These are phyloP conservation scores for Trichophyton benhamiae DNA, from an alignment of 2,329 filamentous ascomycete genomes.

Conservation along the genomic window DNA sequence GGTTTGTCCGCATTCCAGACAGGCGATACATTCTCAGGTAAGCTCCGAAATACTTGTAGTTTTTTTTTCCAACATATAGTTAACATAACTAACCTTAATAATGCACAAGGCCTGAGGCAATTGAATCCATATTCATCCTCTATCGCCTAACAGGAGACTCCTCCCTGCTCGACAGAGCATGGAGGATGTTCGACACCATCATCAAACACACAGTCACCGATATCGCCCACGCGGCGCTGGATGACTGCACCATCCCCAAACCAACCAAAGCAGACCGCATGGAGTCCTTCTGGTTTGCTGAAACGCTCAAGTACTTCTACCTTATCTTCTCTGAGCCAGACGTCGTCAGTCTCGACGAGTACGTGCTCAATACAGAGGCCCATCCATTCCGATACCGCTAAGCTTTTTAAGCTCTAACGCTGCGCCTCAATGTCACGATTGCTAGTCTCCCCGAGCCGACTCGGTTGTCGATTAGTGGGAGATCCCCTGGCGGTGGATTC, in stretches of 20 bases:
- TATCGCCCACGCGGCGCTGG: conserved; percentile 49
- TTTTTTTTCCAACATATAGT: background rate
- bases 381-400: conserved; percentile 35
- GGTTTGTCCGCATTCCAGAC: conserved; percentile 8
- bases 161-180: conserved; percentile 65
- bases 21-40: conserved; percentile 13
- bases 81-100: background rate
- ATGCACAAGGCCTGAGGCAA: conserved; percentile 55
- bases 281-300: conserved; percentile 84
- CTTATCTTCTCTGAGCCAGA: conserved; percentile 60
- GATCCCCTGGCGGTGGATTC: background rate
- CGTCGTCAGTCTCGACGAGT: conserved; percentile 54
- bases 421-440: background rate
- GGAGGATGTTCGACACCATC: conserved; percentile 70
- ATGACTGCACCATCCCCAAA: conserved; percentile 12
- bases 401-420: background rate
- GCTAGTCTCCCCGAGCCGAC: background rate
- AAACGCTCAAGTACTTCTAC: conserved; percentile 90
- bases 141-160: conserved; percentile 76
- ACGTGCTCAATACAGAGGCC: conserved; percentile 49
- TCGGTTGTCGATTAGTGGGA: background rate
- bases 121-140: conserved; percentile 80
- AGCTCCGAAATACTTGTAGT: background rate
- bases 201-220: conserved; percentile 53
- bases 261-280: conserved; percentile 43